These are phyloP conservation scores for Pleurotus ostreatus DNA, from an alignment of 768 basidiomycete species.

Conservation along the genomic window DNA sequence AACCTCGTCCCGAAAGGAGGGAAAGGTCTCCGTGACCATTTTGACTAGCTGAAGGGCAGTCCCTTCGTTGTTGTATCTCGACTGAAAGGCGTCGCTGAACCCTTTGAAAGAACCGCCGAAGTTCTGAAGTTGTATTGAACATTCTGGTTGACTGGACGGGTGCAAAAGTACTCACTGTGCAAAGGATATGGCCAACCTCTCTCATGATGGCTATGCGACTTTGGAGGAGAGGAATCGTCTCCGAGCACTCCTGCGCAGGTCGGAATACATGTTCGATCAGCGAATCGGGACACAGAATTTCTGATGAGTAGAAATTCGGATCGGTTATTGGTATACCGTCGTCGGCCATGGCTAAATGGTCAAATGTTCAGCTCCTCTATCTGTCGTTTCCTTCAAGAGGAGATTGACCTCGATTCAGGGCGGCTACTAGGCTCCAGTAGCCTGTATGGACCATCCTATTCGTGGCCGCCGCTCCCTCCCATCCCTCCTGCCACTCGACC, in stretches of 20 bases:
- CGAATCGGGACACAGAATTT: slow-evolving; percentile 63
- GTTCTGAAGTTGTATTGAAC: slow-evolving; percentile 31
- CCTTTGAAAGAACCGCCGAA: slow-evolving; percentile 70
- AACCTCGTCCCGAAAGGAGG: slow-evolving; percentile 72
- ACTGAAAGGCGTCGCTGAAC: slow-evolving; percentile 61
- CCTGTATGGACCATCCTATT: slow-evolving; percentile 63
- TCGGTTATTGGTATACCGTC: slow-evolving; percentile 74
- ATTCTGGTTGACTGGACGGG: slow-evolving; percentile 47
- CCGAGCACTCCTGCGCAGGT: slow-evolving; percentile 48
- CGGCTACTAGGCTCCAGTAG: slow-evolving; percentile 85
- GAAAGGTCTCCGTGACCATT: slow-evolving; percentile 66
- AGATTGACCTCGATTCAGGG: slow-evolving; percentile 69
- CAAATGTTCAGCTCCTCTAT: slow-evolving; percentile 3
- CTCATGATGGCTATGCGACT: slow-evolving; percentile 78
- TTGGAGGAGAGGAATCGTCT: slow-evolving; percentile 63
- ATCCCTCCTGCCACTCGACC: slow-evolving; percentile 72
- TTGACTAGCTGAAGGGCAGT: slow-evolving; percentile 73
- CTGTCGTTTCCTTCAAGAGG: slow-evolving; percentile 3
- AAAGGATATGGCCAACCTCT: slow-evolving; percentile 69
- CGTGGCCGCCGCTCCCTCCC: slow-evolving; percentile 36
- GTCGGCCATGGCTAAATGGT: slow-evolving; percentile 58
- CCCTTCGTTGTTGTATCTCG: slow-evolving; percentile 45
- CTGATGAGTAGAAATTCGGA: slow-evolving; percentile 75
- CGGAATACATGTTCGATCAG: slow-evolving; percentile 70
- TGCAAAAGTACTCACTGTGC: slow-evolving; percentile 43